Conservation (phyloP, 2,329 filamentous ascomycete species). For the Didymella glomerata region DNA sequence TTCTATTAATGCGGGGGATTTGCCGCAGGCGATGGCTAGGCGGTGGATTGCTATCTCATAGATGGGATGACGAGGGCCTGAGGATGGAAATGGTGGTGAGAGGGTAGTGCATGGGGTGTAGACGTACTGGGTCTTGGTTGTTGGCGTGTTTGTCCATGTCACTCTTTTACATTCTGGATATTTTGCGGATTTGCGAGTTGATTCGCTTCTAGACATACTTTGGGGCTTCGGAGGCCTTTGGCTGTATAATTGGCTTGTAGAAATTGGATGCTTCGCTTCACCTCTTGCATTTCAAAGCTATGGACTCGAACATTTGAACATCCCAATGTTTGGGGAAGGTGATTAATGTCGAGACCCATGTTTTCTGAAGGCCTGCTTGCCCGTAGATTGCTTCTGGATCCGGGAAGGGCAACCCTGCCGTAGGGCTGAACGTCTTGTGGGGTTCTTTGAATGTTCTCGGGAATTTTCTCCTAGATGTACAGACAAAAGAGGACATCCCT, state of each 20-base stretch:
- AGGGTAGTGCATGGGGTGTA: neutral
- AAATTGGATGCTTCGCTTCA: constrained; percentile 14
- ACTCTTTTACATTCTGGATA: constrained; percentile 31
- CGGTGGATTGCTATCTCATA: constrained; percentile 4
- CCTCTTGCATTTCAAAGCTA: neutral
- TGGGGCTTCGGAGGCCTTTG: constrained; percentile 6
- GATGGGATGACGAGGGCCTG: neutral
- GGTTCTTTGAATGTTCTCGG: neutral
- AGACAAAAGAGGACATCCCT: neutral
- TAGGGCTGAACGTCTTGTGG: neutral
- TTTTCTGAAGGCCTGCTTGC: too few species aligned
- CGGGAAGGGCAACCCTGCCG: neutral
- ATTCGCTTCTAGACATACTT: constrained; percentile 18
- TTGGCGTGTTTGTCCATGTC: constrained; percentile 26
- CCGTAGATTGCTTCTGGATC: neutral
- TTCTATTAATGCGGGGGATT: neutral
- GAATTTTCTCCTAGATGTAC: neutral
- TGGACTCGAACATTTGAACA: neutral
- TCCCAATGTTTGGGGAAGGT: neutral
- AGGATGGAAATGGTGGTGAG: neutral
- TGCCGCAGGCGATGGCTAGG: neutral
- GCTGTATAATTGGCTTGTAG: constrained; percentile 20
- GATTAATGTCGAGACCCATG: neutral
- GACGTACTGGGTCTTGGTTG: constrained; percentile 5
- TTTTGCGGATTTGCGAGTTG: neutral